These are phyloP conservation scores for Termitomyces sp. DNA, from an alignment of 768 basidiomycete species.

Conservation along the genomic window DNA sequence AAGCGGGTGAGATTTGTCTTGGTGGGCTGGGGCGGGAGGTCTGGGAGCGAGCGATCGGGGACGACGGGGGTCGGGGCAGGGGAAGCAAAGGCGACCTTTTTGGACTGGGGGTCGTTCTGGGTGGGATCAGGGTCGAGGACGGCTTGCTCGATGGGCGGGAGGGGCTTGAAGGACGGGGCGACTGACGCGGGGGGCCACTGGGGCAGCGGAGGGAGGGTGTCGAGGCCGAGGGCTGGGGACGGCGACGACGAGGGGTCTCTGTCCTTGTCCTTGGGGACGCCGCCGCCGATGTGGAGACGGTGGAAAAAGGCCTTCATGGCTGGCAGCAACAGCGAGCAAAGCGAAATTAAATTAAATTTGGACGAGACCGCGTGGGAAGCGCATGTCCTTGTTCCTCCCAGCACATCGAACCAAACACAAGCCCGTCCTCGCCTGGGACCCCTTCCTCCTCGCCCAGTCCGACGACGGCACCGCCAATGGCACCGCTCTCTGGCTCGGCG, in stretches of 20 bases:
- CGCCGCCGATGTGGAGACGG: conserved; percentile 63
- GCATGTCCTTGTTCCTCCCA: background rate
- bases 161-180: conserved; percentile 53
- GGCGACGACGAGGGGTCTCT: conserved; percentile 22
- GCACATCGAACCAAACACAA: conserved; percentile 14
- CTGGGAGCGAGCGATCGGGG: conserved; percentile 44
- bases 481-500: conserved; percentile 80
- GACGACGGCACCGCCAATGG: conserved; percentile 67
- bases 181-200: conserved; percentile 58
- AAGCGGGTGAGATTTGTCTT: conserved; percentile 77
- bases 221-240: conserved; percentile 35
- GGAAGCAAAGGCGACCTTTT: conserved; percentile 86
- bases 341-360: conserved; percentile 25
- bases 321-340: conserved; percentile 2
- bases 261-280: conserved; percentile 53
- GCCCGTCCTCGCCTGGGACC: background rate
- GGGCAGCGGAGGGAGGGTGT: conserved; percentile 66
- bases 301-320: conserved; percentile 82
- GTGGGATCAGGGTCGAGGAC: background rate
- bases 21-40: conserved; percentile 24
- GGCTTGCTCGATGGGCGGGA: conserved; percentile 36
- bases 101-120: conserved; percentile 33
- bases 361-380: conserved; percentile 17
- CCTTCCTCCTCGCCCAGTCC: conserved; percentile 48
- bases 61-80: conserved; percentile 66